Conservation (phyloP, 1,284 basidiomycete genomes). For the Ganoderma leucocontextum region DNA sequence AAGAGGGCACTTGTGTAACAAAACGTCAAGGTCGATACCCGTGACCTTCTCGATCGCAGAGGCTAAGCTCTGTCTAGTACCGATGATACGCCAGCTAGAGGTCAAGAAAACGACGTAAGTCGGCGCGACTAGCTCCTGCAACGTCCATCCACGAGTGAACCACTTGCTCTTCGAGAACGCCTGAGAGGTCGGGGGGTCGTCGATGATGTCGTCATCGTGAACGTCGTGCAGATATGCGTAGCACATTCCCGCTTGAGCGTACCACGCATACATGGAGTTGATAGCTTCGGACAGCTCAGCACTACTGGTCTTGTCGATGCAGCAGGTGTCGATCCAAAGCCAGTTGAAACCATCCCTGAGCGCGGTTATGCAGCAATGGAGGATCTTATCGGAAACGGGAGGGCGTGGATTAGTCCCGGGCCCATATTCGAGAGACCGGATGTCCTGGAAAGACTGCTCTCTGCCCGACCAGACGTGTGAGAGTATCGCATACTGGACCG, state of each 20-base stretch:
- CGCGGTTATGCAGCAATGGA: constrained; percentile 13
- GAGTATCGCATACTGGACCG: constrained; percentile 23
- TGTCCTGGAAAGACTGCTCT: constrained; percentile 19
- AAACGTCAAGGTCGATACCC: neutral
- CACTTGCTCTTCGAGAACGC: neutral
- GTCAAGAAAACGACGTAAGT: neutral
- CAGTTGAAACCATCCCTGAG: constrained; percentile 13
- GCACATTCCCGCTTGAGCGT: constrained; percentile 14
- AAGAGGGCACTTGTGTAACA: neutral
- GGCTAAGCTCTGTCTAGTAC: neutral
- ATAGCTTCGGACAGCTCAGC: constrained; percentile 20
- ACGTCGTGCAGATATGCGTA: constrained; percentile 6
- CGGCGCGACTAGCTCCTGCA: constrained; percentile 1
- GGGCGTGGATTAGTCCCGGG: neutral
- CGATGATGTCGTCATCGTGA: neutral
- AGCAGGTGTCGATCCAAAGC: constrained; percentile 26
- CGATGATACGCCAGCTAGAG: neutral
- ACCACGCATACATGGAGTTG: constrained; percentile 21
- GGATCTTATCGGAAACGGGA: constrained; percentile 10
- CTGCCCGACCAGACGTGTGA: constrained; percentile 21
- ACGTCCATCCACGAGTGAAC: constrained; percentile 2
- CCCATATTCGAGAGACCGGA: constrained; percentile 13
- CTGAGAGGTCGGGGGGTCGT: neutral
- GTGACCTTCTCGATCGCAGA: neutral
- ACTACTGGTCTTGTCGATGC: constrained; percentile 19